Evolutionary conservation across 2,329 filamentous ascomycete genomes (phyloP), one percentile per base, ranked within the genome.

Genomic region (Polychaeton citri): DNA sequence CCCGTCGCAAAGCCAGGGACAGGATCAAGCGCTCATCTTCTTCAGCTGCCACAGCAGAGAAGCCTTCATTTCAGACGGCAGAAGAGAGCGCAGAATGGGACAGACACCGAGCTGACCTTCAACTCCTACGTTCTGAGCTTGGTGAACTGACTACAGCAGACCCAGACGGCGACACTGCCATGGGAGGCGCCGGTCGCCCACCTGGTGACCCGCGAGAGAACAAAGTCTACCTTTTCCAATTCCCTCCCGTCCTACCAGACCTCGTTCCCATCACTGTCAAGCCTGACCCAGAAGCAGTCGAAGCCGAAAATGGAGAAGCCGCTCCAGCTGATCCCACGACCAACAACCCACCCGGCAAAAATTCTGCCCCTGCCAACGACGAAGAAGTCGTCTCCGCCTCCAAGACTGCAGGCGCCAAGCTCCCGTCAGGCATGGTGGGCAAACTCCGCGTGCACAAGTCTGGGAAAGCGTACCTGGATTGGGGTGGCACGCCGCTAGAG

Each of bases 401-500:
- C 10, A 32, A 32, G 10, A 12, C 17, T 6, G 30, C 30, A 6
- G 13, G 13, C 17, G 17, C 49, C 2, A 48, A 60, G 19, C 58
- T 72, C 4, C 65, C 67, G 2, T 60, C 66, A 0, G 75, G 75
- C 2, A 55, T 62, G 5, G 73, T 73, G 5, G 76, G 76, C 34
- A 77, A 76, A 48, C 51, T 80, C 18, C 65, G 72, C 21, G 66
- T 79, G 3, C 73, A 77, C 51, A 61, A 66, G 32, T 78, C 74
- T 3, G 76, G 76, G 5, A 67, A 68, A 32, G 71, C 75, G 21
- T 73, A 70, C 8, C 57, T 79, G 43, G 64, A 74, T 46, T 80
- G 75, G 74, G 75, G 74, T 31, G 72, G 72, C 9, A 71, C 72
- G 30, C 67, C 63, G 43, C 65, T 77, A 47, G 68, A 72, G 39